These are phyloP conservation scores for Candolleomyces aberdarensis DNA, from an alignment of 768 basidiomycete genomes.

Conservation along the genomic window DNA sequence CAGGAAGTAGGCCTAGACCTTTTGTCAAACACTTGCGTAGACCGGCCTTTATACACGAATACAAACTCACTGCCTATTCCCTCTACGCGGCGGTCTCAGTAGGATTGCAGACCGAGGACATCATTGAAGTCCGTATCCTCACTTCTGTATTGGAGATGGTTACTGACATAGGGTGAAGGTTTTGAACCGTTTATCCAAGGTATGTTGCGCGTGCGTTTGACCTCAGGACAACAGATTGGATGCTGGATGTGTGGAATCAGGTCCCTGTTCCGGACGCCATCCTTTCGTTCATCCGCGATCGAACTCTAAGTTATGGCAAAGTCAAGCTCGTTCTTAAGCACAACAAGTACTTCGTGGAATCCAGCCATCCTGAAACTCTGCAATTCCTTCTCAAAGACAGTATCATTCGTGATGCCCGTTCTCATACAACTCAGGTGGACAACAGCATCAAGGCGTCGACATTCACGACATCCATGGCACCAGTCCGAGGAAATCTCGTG, in stretches of 20 bases:
- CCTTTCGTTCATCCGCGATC: constrained; percentile 82
- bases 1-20: constrained; percentile 5
- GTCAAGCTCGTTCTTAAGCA: constrained; percentile 97
- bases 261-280: constrained; percentile 92
- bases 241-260: constrained; percentile 32
- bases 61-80: constrained; percentile 97
- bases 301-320: constrained; percentile 96
- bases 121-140: constrained; percentile 80
- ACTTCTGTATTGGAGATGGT: constrained; percentile 15
- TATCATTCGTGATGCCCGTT: constrained; percentile 80
- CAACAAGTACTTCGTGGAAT: constrained; percentile 97
- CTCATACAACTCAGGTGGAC: constrained; percentile 64
- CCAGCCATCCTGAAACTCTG: constrained; percentile 89
- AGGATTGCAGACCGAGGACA: constrained; percentile 95
- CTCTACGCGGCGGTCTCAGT: constrained; percentile 98
- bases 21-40: constrained; percentile 39
- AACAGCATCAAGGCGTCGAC: constrained; percentile 74
- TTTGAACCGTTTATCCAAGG: constrained; percentile 79
- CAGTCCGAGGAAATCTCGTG: constrained; percentile 74
- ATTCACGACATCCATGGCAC: constrained; percentile 80
- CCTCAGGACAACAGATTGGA: neutral
- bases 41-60: constrained; percentile 98
- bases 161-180: constrained; percentile 47
- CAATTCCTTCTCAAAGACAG: constrained; percentile 85
- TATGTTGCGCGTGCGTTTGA: constrained; percentile 20